Evolutionary conservation across 495 filamentous ascomycete genomes (phyloP).

Genomic region (Thozetella sp.): DNA sequence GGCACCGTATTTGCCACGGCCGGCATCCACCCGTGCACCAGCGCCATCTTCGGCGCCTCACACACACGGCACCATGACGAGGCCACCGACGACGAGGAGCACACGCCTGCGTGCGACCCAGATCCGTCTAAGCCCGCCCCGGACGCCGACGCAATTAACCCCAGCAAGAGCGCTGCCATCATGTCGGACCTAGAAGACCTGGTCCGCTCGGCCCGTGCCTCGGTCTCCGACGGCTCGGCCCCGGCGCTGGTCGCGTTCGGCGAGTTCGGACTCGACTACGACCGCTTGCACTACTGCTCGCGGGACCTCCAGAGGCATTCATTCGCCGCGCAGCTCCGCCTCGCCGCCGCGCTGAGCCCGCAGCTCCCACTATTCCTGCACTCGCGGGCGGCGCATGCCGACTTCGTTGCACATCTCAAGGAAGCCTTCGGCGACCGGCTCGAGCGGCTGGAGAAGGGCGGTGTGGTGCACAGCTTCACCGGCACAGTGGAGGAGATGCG

Average conservation of each 20-base stretch:
- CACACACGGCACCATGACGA: slow-evolving; percentile 54
- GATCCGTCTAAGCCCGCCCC: slow-evolving; percentile 37
- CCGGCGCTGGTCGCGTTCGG: slow-evolving; percentile 77
- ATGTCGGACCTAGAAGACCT: slow-evolving; percentile 64
- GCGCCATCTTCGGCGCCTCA: slow-evolving; percentile 65
- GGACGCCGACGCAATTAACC: slow-evolving; percentile 40
- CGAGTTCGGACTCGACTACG: slow-evolving; percentile 96
- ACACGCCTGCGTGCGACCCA: slow-evolving; percentile 43
- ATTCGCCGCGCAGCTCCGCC: slow-evolving; percentile 76
- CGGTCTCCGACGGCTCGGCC: slow-evolving; percentile 34
- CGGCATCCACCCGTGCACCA: slow-evolving; percentile 88
- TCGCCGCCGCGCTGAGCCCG: slow-evolving; percentile 67
- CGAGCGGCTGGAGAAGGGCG: slow-evolving; percentile 65
- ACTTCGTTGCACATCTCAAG: slow-evolving; percentile 71
- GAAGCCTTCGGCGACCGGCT: slow-evolving; percentile 42
- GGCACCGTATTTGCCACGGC: slow-evolving; percentile 85
- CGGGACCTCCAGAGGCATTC: slow-evolving; percentile 81
- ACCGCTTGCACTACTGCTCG: slow-evolving; percentile 77
- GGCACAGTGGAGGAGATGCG: slow-evolving; percentile 83
- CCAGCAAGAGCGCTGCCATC: slow-evolving; percentile 35
- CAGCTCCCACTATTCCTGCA: slow-evolving; percentile 89
- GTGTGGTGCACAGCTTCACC: slow-evolving; percentile 90
- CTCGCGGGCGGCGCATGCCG: slow-evolving; percentile 78
- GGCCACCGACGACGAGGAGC: slow-evolving; percentile 31
- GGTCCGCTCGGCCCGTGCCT: slow-evolving; percentile 37